Evolutionary conservation across 129 eudicot species (phyloP), one percentile per base, ranked within the genome.

Genomic region (Flaveria brownii): DNA sequence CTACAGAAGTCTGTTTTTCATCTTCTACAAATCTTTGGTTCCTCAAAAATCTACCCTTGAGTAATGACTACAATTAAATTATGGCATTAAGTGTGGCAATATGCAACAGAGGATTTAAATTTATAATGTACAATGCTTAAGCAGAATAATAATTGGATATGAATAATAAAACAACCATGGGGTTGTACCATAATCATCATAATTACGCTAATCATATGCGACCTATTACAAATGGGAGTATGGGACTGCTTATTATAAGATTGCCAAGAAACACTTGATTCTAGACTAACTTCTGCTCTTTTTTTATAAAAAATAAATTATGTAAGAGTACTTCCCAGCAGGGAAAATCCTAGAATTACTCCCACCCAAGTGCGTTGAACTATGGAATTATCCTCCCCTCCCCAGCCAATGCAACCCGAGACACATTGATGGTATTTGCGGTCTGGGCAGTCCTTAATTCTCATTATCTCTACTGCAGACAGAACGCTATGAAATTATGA

Each of bases 31-130:
- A 68, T 76, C 84, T 75, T 75, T 70, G 80, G 59, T 86, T 84
- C 72, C 80, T 74, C 83, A 93, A 78, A 81, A 90, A 90, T 72
- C 98, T 86, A 43, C 87, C 89, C 77, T 82, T 85, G 39, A 93
- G 88, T 45, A 81, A 74, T 61, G 96, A 80, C 98, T 90, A 70
- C 79, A 82, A 57, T 60, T 57, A 14, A 84, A 77, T n/a, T 41
- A 55, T 30, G 47, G 45, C 60, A 74, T 81, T 49, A 82, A 12
- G 17, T 68, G 56, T 75, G 82, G 43, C 71, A 70, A 60, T 63
- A 46, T 46, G 47, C 50, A 68, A 47, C 28, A 45, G 61, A 6
- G 13, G 47, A 43, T 75, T 11, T 45, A 74, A 26, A 30, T 57
- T 9, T 69, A 55, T 18, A 39, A n/a, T 42, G 46, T 42, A 59